These are phyloP conservation scores for Hortaea werneckii DNA, from an alignment of 2,329 filamentous ascomycete species.

Conservation along the genomic window DNA sequence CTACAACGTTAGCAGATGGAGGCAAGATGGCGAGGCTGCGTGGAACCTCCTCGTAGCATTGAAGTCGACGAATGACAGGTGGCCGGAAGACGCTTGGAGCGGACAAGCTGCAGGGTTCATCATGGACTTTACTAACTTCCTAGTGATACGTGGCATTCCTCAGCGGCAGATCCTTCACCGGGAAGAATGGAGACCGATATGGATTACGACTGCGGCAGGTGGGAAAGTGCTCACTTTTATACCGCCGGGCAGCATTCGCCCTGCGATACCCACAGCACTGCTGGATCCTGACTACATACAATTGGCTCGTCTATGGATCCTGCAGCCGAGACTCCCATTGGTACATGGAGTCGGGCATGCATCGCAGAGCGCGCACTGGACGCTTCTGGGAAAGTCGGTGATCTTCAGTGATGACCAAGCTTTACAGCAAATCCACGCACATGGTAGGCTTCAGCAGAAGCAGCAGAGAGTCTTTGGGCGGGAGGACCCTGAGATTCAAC, in stretches of 20 bases:
- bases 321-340: constrained; percentile 19
- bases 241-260: constrained; percentile 15
- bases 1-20: constrained; percentile 23
- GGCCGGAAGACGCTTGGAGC: constrained; percentile 21
- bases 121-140: constrained; percentile 26
- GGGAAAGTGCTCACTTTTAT: constrained; percentile 23
- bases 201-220: constrained; percentile 12
- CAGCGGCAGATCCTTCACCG: constrained; percentile 18
- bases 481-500: constrained; percentile 10
- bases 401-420: constrained; percentile 30
- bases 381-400: constrained; percentile 29
- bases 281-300: constrained; percentile 23
- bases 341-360: neutral
- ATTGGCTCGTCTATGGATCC: constrained; percentile 27
- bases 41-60: constrained; percentile 26
- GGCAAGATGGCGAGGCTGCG: constrained; percentile 20
- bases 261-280: constrained; percentile 20
- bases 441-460: constrained; percentile 12
- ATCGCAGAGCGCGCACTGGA: constrained; percentile 27
- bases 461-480: constrained; percentile 14
- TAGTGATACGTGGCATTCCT: constrained; percentile 24
- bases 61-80: constrained; percentile 25
- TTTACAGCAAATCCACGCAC: constrained; percentile 13
- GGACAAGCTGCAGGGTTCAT: constrained; percentile 22
- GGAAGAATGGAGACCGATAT: constrained; percentile 21